These are phyloP conservation scores for Plasmodium yoelii DNA, from an alignment of 169 alveolate species.

Conservation along the genomic window DNA sequence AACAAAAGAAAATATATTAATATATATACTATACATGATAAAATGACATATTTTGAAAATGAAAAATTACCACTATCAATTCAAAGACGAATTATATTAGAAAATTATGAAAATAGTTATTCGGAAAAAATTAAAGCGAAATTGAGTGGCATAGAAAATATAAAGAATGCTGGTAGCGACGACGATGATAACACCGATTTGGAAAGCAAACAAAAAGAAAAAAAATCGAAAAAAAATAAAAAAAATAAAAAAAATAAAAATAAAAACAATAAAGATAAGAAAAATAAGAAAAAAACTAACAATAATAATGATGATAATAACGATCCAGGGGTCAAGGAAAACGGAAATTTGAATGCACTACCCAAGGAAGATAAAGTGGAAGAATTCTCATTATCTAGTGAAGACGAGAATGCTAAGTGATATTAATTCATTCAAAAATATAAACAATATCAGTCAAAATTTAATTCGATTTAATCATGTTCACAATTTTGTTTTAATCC, in stretches of 20 bases:
- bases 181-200: not conserved
- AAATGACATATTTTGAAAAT: constrained; percentile 28
- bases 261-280: not conserved
- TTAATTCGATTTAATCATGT: too few species aligned
- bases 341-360: not conserved
- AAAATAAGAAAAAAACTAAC: not conserved
- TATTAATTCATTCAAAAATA: too few species aligned
- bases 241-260: constrained; percentile 1
- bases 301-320: not conserved
- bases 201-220: not conserved
- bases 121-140: constrained; percentile 24
- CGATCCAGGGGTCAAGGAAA: not conserved
- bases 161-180: not conserved
- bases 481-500: too few species aligned
- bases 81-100: constrained; percentile 17
- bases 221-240: not conserved
- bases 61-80: constrained; percentile 35
- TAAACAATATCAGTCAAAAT: too few species aligned
- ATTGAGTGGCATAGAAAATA: constrained; percentile 37
- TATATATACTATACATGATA: constrained; percentile 44
- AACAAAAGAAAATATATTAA: constrained; percentile 45
- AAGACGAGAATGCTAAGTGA: constrained; percentile 8
- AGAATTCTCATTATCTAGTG: constrained; percentile 63
- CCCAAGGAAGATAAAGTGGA: constrained; percentile 29
- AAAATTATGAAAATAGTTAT: constrained; percentile 49